Percentiles rank a stretch among this genome's conserved stretches.
Conservation (phyloP, 179 eudicot species). For the Corrigiola litoralis region DNA sequence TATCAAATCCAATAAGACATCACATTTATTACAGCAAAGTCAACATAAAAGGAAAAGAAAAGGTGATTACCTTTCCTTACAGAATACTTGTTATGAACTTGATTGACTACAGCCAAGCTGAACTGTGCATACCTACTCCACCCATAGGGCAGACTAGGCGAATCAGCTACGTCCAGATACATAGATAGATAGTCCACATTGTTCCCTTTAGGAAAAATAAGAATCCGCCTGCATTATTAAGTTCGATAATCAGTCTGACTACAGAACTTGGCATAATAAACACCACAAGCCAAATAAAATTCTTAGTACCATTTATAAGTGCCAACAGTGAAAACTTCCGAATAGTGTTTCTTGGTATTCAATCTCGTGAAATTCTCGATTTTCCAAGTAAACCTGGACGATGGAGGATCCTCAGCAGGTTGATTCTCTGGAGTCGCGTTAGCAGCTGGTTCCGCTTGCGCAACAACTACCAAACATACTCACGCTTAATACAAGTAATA, state of each 20-base stretch:
- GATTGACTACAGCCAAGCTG: slow-evolving; percentile 88
- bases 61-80: slow-evolving; percentile 63
- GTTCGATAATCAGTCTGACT: slow-evolving; percentile 1
- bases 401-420: slow-evolving; percentile 67
- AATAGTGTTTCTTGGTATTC: slow-evolving; percentile 73
- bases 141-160: slow-evolving; percentile 79
- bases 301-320: slow-evolving; percentile 69
- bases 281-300: background rate
- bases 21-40: slow-evolving; percentile 2
- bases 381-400: slow-evolving; percentile 81
- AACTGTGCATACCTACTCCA: slow-evolving; percentile 98
- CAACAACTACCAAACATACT: slow-evolving; percentile 31
- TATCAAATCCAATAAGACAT: background rate
- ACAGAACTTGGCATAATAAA: background rate
- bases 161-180: slow-evolving; percentile 96
- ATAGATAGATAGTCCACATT: slow-evolving; percentile 84
- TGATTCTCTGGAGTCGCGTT: slow-evolving; percentile 47
- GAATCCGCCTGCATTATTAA: slow-evolving; percentile 70
- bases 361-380: slow-evolving; percentile 74
- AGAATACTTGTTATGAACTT: slow-evolving; percentile 58
- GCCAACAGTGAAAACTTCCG: slow-evolving; percentile 72
- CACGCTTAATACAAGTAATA: slow-evolving; percentile 13
- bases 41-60: background rate
- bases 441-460: slow-evolving; percentile 49
- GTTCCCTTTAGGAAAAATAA: slow-evolving; percentile 91